Evolutionary conservation across 2,329 filamentous ascomycete genomes (phyloP), one percentile per base, ranked within the genome.

Genomic region (Sarocladiaceae sp.): DNA sequence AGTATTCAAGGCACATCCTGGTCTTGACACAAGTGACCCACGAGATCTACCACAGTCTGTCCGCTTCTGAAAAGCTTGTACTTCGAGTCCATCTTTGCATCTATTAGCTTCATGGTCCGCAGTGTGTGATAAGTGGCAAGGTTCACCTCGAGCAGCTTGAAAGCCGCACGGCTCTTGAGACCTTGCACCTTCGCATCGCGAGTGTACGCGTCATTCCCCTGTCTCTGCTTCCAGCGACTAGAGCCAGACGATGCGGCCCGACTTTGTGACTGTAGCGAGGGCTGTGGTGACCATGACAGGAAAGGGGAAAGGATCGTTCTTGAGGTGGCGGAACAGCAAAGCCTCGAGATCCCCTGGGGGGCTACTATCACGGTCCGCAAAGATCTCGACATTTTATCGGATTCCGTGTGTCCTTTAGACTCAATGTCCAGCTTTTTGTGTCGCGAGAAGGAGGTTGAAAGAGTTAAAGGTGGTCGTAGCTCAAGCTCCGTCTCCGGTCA

Each of bases 11-110:
- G 32, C 16, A 26, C 7, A 40, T 13, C 3, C 29, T 5, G 13
- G 26, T 13, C 33, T 26, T 4, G 20, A n/a, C 20, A 27, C 16
- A 32, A 19, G n/a, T n/a, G 13, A 60, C 73, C 54, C 72, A 88
- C 88, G 52, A 98, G 70, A 66, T 98, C 93, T 43, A 98, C 82
- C 1, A 98, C 84, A 0, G 88, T 95, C 63, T 94, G 85, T 1
- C 87, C 86, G 5, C 69, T 73, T 49, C 74, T 80, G 65, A 98
- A 96, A 16, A 98, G 65, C 42, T 71, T 78, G 63, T 94, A 84
- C 55, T 85, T 88, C 15, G 81, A 69, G 66, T 97, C 85, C 65
- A 98, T 86, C 85, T 90, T 50, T 4, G 11, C 13, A 10, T 23
- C 7, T 16, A 20, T 35, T 19, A 35, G 33, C 18, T 19, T n/a